Conservation (phyloP, 768 basidiomycete genomes). For the Phlegmacium glaucopus region DNA sequence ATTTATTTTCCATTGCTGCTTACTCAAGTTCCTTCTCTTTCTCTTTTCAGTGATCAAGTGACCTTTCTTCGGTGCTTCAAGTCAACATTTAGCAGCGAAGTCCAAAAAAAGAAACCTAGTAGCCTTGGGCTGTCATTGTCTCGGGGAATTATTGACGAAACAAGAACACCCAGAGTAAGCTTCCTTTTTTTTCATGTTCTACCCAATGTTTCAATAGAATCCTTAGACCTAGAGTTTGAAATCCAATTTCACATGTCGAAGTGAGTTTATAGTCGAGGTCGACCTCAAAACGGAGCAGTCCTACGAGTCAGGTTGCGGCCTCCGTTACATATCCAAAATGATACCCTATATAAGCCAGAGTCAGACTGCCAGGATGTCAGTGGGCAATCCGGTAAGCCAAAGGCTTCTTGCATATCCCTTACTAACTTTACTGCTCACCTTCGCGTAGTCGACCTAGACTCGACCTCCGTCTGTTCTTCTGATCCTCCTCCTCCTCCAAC, state of each 20-base stretch:
- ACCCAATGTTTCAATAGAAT: background rate
- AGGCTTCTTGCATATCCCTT: too few relatives aligned
- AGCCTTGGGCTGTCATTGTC: conserved; percentile 44
- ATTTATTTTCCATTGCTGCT: background rate
- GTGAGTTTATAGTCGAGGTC: conserved; percentile 29
- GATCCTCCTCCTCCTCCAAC: too few relatives aligned
- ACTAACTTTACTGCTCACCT: too few relatives aligned
- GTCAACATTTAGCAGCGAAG: conserved; percentile 59
- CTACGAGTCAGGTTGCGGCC: conserved; percentile 25
- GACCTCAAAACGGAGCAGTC: conserved; percentile 38
- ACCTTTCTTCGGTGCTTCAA: conserved; percentile 40
- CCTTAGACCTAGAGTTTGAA: conserved; percentile 30
- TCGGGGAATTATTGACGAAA: conserved; percentile 51
- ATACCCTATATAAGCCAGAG: background rate
- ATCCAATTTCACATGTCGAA: conserved; percentile 43
- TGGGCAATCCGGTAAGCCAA: too few relatives aligned
- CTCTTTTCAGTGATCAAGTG: conserved; percentile 34
- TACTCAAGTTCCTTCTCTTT: background rate
- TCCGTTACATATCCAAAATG: conserved; percentile 10
- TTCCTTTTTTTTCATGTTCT: background rate
- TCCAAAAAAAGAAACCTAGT: conserved; percentile 50
- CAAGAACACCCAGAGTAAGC: conserved; percentile 44
- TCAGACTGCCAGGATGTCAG: background rate
- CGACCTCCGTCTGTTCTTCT: too few relatives aligned
- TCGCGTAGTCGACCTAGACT: too few relatives aligned